phyloP scores from a whole-genome alignment of 2,329 filamentous ascomycete genomes.

The Penicillium rolfsii region DNA sequence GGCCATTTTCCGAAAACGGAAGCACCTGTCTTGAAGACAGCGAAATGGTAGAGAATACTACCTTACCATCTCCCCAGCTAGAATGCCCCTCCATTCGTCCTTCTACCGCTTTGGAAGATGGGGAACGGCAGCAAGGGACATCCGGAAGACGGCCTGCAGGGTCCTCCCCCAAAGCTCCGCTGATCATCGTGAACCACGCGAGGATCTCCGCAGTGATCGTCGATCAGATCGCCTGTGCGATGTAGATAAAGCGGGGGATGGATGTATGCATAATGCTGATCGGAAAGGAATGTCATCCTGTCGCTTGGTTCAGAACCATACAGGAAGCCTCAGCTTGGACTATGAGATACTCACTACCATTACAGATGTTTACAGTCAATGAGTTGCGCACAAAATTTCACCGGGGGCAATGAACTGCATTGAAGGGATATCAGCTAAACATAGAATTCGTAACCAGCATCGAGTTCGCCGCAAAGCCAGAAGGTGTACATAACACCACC shows the following conservation, averaged over 20 bases:
- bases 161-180: neutral
- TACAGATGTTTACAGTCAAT: neutral
- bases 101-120: neutral
- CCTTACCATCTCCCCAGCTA: neutral
- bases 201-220: conserved; percentile 6
- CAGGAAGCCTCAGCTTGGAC: too few species aligned
- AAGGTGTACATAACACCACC: conserved; percentile 8
- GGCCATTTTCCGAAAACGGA: neutral
- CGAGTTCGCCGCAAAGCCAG: neutral
- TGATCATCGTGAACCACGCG: conserved; percentile 1
- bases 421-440: conserved; percentile 9
- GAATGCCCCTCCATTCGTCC: too few species aligned
- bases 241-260: conserved; percentile 2
- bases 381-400: neutral
- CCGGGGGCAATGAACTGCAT: neutral
- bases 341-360: neutral
- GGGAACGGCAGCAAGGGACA: neutral
- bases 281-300: neutral
- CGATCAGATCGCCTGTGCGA: neutral
- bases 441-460: conserved; percentile 16
- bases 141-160: neutral
- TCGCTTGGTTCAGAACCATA: neutral
- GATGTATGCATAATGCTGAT: neutral
- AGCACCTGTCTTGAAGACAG: too few species aligned
- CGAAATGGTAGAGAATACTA: neutral